Base-by-base conservation (phyloP, 441 rosid species). In the Biscutella laevigata region DNA sequence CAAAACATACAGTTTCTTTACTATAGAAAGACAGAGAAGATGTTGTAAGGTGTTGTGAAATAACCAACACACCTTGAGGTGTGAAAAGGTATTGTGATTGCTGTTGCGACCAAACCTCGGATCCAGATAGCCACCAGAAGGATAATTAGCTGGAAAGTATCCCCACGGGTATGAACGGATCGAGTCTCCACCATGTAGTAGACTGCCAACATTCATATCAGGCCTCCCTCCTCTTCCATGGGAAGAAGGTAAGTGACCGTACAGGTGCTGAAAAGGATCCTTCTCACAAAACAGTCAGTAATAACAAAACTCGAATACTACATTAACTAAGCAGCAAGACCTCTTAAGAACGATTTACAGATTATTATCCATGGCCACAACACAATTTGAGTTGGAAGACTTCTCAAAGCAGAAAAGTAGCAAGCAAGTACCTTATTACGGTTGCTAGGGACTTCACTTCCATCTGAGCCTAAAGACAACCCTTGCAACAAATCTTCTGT, bases 401-500 rank as follows among this genome's bases (percentile, higher is more conserved):
- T 36, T 15, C 22, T 25, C 14, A 28, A 13, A 35, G 9, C 7
- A 5, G 2, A 49, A 21, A n/a, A n/a, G 59, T 6, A 44, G 43
- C 28, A 52, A 44, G n/a, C 1, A 35, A 52, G 12, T 71, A 80
- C 86, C 86, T 77, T 64, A 29, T 59, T 30, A 21, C 48, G 50
- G 37, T 53, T 48, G 37, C 68, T 67, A 11, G 68, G 39, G 40
- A 42, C 69, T 64, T 66, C 71, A 38, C 24, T 72, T 21, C 68
- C 61, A 53, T 72, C 74, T 21, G 74, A 61, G 44, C 70, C 70
- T 12, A 80, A 48, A 9, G 78, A 65, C 62, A 80, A 41, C 13
- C 64, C 68, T 73, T 77, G 78, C 54, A 77, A 59, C 68, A 74
- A 68, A 64, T 71, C 80, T 43, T 67, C 73, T 55, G 79, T 67